Percentiles rank a stretch among this genome's conserved stretches.
These are phyloP conservation scores for Sporothrix curviconia DNA, from an alignment of 2,329 filamentous ascomycete species.

Conservation along the genomic window DNA sequence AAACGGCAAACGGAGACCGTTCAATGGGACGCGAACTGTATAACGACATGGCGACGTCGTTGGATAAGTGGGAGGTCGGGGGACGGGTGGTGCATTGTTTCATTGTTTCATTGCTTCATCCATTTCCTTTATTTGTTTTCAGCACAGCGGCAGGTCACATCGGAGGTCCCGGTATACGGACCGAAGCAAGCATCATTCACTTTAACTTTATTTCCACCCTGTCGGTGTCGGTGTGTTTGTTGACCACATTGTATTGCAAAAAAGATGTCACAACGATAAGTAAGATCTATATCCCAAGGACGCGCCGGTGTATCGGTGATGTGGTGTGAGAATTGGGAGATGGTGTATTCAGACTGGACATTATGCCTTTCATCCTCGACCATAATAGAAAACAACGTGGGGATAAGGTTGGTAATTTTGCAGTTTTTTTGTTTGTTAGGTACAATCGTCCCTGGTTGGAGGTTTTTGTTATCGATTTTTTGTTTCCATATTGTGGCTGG, in stretches of 20 bases:
- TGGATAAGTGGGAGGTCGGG: conserved; percentile 11
- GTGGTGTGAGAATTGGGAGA: no score
- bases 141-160: conserved; percentile 16
- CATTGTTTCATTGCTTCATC: conserved; percentile 2
- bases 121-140: conserved; percentile 13
- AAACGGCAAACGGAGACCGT: no score
- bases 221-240: no score
- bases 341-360: no score
- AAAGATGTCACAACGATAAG: no score
- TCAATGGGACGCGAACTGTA: neutral
- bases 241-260: no score
- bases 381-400: neutral
- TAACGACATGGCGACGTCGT: neutral
- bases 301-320: no score
- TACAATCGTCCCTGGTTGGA: neutral
- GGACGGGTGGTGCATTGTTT: neutral
- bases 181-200: conserved; percentile 13
- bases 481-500: conserved; percentile 12
- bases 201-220: neutral
- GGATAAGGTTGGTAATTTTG: neutral
- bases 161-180: conserved; percentile 4
- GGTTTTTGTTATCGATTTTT: conserved; percentile 10
- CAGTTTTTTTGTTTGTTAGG: conserved; percentile 6
- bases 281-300: no score
- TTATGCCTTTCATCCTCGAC: neutral